Evolutionary conservation across 306 rosid species (phyloP), one percentile per base, ranked within the genome.

Genomic region (Dryas drummondii): DNA sequence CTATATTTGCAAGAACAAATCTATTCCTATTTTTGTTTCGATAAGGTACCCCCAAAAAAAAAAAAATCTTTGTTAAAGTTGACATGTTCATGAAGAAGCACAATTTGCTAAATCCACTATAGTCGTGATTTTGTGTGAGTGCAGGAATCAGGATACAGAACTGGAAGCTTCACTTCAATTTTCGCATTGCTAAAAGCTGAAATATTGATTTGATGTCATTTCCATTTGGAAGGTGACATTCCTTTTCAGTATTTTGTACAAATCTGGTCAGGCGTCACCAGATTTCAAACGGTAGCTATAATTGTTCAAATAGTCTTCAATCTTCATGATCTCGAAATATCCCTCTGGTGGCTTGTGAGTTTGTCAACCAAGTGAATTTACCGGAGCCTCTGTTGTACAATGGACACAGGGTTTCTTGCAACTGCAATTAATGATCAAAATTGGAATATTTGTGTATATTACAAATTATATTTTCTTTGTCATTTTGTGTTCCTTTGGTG

Each of bases 1-100:
- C 61, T 75, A 68, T 40, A 41, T 40, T 6, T 57, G 63, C 52
- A 72, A 4, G 40, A 15, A 76, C 45, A 57, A 55, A 66, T 44
- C 12, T 54, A 61, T 70, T 70, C 54, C 37, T 12, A 9, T 72
- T 68, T 55, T 51, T 53, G 64, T 76, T 79, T 68, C 73, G 45
- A 54, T 22, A 76, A 50, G 84, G 58, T 79, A 57, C 37, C 54
- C 12, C 16, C 41, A n/a, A 5, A 46, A 66, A 80, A 49, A 51
- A 71, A 59, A 49, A 68, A 32, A n/a, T 71, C 62, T 53, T 81
- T 73, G 17, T 47, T 57, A 22, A 17, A 44, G 54, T 17, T 60
- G 50, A 45, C 76, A 14, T 46, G 9, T 58, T 42, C 12, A 73
- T 63, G n/a, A 9, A 68, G 58, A 54, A 68, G 14, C 10, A 40